phyloP scores from a whole-genome alignment of 2,329 filamentous ascomycete genomes.

The Curvularia sp. region DNA sequence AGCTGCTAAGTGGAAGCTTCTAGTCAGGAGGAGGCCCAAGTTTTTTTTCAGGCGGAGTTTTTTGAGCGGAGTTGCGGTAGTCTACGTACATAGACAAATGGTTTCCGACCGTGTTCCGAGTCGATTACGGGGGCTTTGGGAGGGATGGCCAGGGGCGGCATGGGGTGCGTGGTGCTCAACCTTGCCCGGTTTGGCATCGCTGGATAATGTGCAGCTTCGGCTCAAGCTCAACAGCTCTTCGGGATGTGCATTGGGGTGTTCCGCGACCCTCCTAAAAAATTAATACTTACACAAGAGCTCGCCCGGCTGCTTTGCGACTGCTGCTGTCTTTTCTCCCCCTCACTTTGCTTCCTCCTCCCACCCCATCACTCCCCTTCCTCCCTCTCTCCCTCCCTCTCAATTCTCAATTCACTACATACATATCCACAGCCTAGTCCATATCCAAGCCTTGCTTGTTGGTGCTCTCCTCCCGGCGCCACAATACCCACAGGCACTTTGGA shows the following conservation, averaged over 20 bases:
- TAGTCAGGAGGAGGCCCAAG: slow-evolving; percentile 2
- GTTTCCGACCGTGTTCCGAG: slow-evolving; percentile 29
- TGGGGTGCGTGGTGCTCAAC: slow-evolving; percentile 25
- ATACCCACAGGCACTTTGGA: slow-evolving; percentile 11
- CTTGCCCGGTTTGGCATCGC: slow-evolving; percentile 41
- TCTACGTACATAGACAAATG: slow-evolving; percentile 12
- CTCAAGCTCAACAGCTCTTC: slow-evolving; percentile 48
- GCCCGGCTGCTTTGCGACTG: slow-evolving; percentile 5
- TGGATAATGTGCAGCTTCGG: slow-evolving; percentile 35
- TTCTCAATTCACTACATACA: slow-evolving; percentile 10
- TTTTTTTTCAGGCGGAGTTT: too few species aligned
- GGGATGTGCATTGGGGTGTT: slow-evolving; percentile 44
- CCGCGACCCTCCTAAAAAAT: slow-evolving; percentile 25
- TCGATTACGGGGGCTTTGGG: slow-evolving; percentile 18
- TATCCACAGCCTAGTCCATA: background rate
- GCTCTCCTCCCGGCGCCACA: slow-evolving; percentile 26
- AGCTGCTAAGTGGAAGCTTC: background rate
- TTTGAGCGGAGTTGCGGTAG: slow-evolving; percentile 1
- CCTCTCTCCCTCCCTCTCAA: slow-evolving; percentile 7
- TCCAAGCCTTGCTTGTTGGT: slow-evolving; percentile 28
- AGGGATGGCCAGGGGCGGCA: slow-evolving; percentile 28
- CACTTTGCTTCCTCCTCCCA: slow-evolving; percentile 10
- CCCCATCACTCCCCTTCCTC: slow-evolving; percentile 8
- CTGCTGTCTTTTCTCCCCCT: slow-evolving; percentile 3
- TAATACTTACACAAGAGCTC: slow-evolving; percentile 26